Evolutionary conservation across 2,329 filamentous ascomycete species (phyloP).

Genomic region (Raffaelea albimanens): DNA sequence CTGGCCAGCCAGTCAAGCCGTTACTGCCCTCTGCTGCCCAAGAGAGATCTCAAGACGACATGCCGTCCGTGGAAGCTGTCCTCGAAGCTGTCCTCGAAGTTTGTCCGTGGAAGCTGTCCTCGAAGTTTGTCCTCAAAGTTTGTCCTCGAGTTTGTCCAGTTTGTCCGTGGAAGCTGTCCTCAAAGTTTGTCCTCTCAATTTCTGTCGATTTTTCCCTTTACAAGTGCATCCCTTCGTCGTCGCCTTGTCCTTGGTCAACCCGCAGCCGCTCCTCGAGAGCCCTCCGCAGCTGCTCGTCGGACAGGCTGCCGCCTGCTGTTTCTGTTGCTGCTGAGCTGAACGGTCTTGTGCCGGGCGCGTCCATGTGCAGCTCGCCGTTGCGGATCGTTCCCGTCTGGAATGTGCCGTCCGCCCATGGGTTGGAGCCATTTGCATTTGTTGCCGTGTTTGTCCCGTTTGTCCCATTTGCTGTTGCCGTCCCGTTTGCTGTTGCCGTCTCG

Average conservation of each 20-base stretch:
- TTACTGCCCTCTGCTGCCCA: too few relatives aligned
- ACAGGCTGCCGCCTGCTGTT: constrained; percentile 35
- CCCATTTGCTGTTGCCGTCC: too few relatives aligned
- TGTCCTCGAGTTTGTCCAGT: too few relatives aligned
- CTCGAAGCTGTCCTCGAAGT: too few relatives aligned
- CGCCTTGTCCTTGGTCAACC: constrained; percentile 35
- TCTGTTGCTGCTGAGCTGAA: not conserved
- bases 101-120: too few relatives aligned
- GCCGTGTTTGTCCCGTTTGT: too few relatives aligned
- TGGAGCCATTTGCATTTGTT: not conserved
- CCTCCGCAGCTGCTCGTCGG: constrained; percentile 49
- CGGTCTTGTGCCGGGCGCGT: constrained; percentile 15
- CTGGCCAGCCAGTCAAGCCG: too few relatives aligned
- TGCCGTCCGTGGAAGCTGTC: too few relatives aligned
- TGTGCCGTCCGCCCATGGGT: constrained; percentile 53
- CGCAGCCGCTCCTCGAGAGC: constrained; percentile 46
- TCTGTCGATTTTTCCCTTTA: constrained; percentile 24
- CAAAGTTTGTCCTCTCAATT: too few relatives aligned
- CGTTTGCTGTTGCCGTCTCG: constrained; percentile 5
- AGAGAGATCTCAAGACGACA: too few relatives aligned
- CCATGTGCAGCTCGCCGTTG: constrained; percentile 38
- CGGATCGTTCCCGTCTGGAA: constrained; percentile 51
- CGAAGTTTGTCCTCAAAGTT: too few relatives aligned
- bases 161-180: too few relatives aligned
- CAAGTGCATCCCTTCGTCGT: constrained; percentile 53